Evolutionary conservation across 148 eudicot genomes (phyloP).

Genomic region (Pharnaceum exiguum): DNA sequence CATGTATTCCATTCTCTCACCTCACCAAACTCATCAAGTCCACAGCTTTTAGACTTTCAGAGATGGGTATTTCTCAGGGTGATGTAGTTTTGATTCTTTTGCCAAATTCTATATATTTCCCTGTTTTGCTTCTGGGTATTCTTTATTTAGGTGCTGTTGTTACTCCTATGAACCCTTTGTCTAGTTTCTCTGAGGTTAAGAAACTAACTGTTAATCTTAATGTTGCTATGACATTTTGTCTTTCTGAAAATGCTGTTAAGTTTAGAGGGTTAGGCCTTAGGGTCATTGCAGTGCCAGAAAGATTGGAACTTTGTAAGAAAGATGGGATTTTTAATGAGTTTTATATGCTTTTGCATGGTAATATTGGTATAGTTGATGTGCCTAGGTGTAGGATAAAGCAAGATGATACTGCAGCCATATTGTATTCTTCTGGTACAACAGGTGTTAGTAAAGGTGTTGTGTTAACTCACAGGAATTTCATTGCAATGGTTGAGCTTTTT

Average conservation of each 20-base stretch:
- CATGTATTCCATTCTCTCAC: constrained; percentile 44
- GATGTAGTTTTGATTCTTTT: constrained; percentile 67
- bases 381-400: constrained; percentile 44
- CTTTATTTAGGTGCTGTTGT: constrained; percentile 68
- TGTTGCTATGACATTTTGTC: constrained; percentile 35
- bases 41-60: constrained; percentile 51
- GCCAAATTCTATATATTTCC: constrained; percentile 71
- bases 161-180: constrained; percentile 68
- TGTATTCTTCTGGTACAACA: constrained; percentile 91
- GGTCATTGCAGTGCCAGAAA: constrained; percentile 49
- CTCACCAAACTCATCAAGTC: constrained; percentile 53
- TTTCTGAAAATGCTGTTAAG: constrained; percentile 22
- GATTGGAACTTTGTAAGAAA: constrained; percentile 1
- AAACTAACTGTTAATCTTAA: constrained; percentile 46
- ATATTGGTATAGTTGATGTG: constrained; percentile 18
- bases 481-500: constrained; percentile 69
- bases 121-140: constrained; percentile 55
- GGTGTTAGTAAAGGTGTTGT: constrained; percentile 76
- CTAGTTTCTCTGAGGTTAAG: constrained; percentile 57
- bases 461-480: constrained; percentile 61
- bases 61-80: constrained; percentile 64
- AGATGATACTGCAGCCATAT: constrained; percentile 62
- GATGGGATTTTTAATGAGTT: constrained; percentile 20
- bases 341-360: constrained; percentile 30
- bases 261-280: constrained; percentile 34